Percentiles rank a stretch among this genome's conserved stretches.
Conservation (phyloP, 768 basidiomycete species). For the Sarcomyxa edulis region DNA sequence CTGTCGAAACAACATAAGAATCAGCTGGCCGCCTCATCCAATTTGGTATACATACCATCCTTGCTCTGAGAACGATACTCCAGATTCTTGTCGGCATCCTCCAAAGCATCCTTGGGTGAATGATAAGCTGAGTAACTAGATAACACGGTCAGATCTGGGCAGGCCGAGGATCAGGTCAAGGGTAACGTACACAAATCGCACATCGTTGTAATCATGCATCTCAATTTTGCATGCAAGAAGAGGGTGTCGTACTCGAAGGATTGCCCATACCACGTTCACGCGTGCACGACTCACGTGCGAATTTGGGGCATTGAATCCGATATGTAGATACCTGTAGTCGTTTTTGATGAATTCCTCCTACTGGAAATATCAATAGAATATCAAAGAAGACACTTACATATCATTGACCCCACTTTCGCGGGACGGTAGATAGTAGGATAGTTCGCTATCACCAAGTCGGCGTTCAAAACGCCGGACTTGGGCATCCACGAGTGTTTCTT, state of each 20-base stretch:
- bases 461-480: conserved; percentile 32
- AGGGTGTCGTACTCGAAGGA: conserved; percentile 65
- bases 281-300: conserved; percentile 38
- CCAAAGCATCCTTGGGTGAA: conserved; percentile 38
- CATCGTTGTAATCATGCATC: conserved; percentile 59
- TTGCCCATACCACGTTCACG: conserved; percentile 62
- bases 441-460: conserved; percentile 67
- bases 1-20: conserved; percentile 20
- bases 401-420: conserved; percentile 83
- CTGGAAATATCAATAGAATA: conserved; percentile 1
- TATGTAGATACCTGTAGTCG: conserved; percentile 76
- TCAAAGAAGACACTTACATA: conserved; percentile 46
- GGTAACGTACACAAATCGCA: conserved; percentile 57
- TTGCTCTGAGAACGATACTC: conserved; percentile 47
- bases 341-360: neutral
- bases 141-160: conserved; percentile 1
- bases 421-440: conserved; percentile 75
- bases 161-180: neutral
- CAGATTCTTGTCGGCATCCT: conserved; percentile 40
- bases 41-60: conserved; percentile 51
- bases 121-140: conserved; percentile 42
- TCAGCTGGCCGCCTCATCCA: neutral
- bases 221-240: conserved; percentile 58
- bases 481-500: neutral
- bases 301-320: conserved; percentile 53